Evolutionary conservation across 2,329 filamentous ascomycete species (phyloP).

Genomic region (Pseudocercospora fijiensis): DNA sequence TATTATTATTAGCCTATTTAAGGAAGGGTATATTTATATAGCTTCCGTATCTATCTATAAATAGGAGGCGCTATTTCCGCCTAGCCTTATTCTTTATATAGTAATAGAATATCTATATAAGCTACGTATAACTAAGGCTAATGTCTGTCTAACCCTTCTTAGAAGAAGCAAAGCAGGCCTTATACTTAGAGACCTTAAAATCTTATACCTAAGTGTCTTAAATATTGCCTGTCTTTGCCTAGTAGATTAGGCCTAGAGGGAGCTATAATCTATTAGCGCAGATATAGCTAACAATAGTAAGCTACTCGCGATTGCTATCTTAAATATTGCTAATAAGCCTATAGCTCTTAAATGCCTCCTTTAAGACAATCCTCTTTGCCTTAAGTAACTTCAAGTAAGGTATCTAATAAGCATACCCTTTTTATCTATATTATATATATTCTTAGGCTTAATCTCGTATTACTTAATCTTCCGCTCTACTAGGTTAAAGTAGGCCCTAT

Average conservation of each 20-base stretch:
- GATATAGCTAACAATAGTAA: too few relatives aligned
- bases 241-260: conserved; percentile 3
- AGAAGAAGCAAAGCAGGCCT: neutral
- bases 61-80: conserved; percentile 4
- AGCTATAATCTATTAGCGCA: neutral
- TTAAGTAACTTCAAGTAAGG: too few relatives aligned
- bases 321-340: too few relatives aligned
- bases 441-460: too few relatives aligned
- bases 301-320: too few relatives aligned
- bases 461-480: too few relatives aligned
- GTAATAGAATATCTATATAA: conserved; percentile 4
- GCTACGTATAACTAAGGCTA: conserved; percentile 4
- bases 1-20: conserved; percentile 2
- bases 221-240: conserved; percentile 3
- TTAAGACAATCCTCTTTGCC: too few relatives aligned
- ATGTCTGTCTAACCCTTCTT: conserved; percentile 8
- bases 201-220: conserved; percentile 9
- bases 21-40: conserved; percentile 12
- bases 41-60: conserved; percentile 12
- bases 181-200: neutral
- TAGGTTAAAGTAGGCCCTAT: too few relatives aligned
- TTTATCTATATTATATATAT: too few relatives aligned
- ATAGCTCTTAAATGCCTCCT: too few relatives aligned
- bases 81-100: conserved; percentile 8
- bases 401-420: too few relatives aligned